Percentiles rank a stretch among this genome's conserved stretches.
These are phyloP conservation scores for Fusarium albosuccineum DNA, from an alignment of 2,329 filamentous ascomycete species.

Conservation along the genomic window DNA sequence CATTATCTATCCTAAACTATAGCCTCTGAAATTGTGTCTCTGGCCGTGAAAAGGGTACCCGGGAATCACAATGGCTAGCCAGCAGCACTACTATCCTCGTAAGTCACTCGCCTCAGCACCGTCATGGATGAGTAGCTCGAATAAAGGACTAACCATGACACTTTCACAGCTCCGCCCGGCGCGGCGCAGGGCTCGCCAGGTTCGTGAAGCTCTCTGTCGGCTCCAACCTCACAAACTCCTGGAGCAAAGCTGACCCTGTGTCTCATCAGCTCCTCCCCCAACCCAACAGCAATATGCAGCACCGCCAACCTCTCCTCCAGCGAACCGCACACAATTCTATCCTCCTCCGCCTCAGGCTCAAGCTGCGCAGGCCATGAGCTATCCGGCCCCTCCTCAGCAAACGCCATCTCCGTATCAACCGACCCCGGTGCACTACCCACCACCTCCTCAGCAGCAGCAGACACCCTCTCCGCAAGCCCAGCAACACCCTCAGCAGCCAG, in stretches of 20 bases:
- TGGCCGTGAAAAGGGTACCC: conserved; percentile 1
- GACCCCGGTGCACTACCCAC: conserved; percentile 40
- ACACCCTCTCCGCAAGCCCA: conserved; percentile 43
- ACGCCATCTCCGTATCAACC: conserved; percentile 37
- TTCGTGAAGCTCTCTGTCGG: conserved; percentile 30
- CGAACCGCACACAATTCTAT: conserved; percentile 61
- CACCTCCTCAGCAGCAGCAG: conserved; percentile 44
- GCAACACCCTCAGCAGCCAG: conserved; percentile 39
- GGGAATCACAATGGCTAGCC: conserved; percentile 54
- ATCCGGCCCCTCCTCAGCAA: conserved; percentile 46
- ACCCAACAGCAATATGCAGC: conserved; percentile 56
- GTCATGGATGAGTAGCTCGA: conserved; percentile 17
- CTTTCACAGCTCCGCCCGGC: conserved; percentile 57
- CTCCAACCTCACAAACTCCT: background rate
- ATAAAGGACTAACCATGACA: conserved; percentile 40
- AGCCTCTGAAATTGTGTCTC: background rate
- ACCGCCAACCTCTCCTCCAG: conserved; percentile 62
- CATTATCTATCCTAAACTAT: background rate
- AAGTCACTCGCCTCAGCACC: conserved; percentile 40
- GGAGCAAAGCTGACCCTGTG: conserved; percentile 27
- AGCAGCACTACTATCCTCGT: conserved; percentile 63
- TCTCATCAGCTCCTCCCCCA: conserved; percentile 38
- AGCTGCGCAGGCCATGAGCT: conserved; percentile 46
- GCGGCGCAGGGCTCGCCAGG: conserved; percentile 48
- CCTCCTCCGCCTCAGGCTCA: conserved; percentile 56